phyloP scores from a whole-genome alignment of 2,329 filamentous ascomycete species.

The Paecilomyces variotii region DNA sequence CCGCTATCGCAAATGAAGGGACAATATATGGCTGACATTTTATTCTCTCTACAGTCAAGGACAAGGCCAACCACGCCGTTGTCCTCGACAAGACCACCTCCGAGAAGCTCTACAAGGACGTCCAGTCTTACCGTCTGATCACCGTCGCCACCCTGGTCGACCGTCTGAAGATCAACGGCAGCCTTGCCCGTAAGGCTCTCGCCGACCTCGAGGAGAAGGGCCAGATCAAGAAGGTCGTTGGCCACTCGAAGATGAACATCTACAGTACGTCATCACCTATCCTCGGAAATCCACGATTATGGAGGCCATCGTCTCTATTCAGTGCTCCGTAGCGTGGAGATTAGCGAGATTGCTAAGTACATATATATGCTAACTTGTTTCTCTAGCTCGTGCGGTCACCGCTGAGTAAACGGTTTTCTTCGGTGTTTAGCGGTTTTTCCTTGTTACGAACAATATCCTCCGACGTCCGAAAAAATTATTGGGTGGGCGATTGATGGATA shows the following conservation, averaged over 20 bases:
- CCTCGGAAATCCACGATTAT: not conserved
- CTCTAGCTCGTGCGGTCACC: slow-evolving; percentile 35
- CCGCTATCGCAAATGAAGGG: slow-evolving; percentile 15
- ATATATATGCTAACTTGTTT: slow-evolving; percentile 8
- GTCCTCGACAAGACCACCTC: slow-evolving; percentile 95
- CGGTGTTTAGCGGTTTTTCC: slow-evolving; percentile 26
- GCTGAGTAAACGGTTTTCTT: slow-evolving; percentile 32
- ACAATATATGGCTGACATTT: slow-evolving; percentile 17
- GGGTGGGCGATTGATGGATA: slow-evolving; percentile 30
- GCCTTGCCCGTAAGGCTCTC: slow-evolving; percentile 81
- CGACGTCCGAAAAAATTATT: slow-evolving; percentile 24
- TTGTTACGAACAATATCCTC: slow-evolving; percentile 30
- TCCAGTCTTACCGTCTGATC: slow-evolving; percentile 99
- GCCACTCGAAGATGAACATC: slow-evolving; percentile 96
- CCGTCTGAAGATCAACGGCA: slow-evolving; percentile 99
- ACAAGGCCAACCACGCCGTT: slow-evolving; percentile 99
- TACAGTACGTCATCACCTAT: slow-evolving; percentile 61
- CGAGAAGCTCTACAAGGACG: slow-evolving; percentile 99
- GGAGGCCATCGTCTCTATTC: not conserved
- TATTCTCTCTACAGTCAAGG: slow-evolving; percentile 71
- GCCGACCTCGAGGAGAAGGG: slow-evolving; percentile 95
- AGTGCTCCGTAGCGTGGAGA: not conserved
- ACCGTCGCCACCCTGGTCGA: slow-evolving; percentile 98
- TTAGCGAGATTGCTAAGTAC: not conserved
- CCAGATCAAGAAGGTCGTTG: slow-evolving; percentile 94